Evolutionary conservation across 2,329 filamentous ascomycete genomes (phyloP).

Genomic region (Scorias spongiosa): DNA sequence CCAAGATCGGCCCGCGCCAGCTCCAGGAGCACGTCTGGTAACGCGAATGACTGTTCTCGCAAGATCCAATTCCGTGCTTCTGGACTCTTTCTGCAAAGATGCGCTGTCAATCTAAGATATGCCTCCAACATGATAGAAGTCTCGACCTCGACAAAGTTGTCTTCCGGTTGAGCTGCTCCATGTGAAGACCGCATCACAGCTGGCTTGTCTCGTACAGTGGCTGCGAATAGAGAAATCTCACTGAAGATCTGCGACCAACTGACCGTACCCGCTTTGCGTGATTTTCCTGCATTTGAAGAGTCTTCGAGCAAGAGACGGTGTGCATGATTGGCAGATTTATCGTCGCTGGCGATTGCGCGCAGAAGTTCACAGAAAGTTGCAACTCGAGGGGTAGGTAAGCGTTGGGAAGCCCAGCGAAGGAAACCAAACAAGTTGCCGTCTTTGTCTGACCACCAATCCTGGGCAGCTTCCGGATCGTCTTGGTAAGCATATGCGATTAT

Average conservation of each 20-base stretch:
- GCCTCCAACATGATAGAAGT: conserved; percentile 94
- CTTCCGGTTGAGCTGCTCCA: conserved; percentile 35
- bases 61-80: conserved; percentile 61
- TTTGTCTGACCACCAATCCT: conserved; percentile 80
- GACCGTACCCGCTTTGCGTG: conserved; percentile 68
- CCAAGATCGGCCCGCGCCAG: conserved; percentile 59
- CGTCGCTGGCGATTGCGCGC: conserved; percentile 69
- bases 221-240: conserved; percentile 73
- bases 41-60: conserved; percentile 47
- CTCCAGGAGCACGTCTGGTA: conserved; percentile 61
- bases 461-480: conserved; percentile 65
- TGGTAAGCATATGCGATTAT: conserved; percentile 89
- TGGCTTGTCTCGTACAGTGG: conserved; percentile 60
- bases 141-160: conserved; percentile 55
- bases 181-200: conserved; percentile 12
- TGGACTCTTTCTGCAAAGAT: conserved; percentile 61
- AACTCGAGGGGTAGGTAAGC: conserved; percentile 88
- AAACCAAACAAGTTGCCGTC: conserved; percentile 92
- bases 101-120: conserved; percentile 75
- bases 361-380: conserved; percentile 96
- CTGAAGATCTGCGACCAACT: conserved; percentile 89
- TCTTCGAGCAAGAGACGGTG: conserved; percentile 87
- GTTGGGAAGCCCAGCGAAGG: conserved; percentile 87
- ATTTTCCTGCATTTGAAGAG: conserved; percentile 46
- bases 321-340: conserved; percentile 67